Evolutionary conservation across 1,284 basidiomycete species (phyloP).

Genomic region (Gymnopus androsaceus): DNA sequence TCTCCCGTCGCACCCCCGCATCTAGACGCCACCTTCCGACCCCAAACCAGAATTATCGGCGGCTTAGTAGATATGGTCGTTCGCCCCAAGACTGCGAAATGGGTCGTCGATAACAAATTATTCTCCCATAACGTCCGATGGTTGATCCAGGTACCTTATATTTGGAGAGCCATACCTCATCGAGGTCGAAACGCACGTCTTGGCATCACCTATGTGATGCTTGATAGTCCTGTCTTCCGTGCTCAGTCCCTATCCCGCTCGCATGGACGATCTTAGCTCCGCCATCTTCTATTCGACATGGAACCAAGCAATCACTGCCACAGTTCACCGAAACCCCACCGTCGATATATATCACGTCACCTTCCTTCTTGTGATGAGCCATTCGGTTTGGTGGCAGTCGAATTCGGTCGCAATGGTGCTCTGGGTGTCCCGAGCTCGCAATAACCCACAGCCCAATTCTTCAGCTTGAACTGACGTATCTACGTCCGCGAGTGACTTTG

Average conservation of each 20-base stretch:
- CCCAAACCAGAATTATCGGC: too few species aligned
- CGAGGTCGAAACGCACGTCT: slow-evolving; percentile 86
- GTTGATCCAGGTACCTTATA: too few species aligned
- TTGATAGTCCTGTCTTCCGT: slow-evolving; percentile 93
- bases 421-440: too few species aligned
- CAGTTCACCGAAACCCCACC: slow-evolving; percentile 79
- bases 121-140: too few species aligned
- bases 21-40: too few species aligned
- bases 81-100: too few species aligned
- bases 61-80: too few species aligned
- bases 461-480: too few species aligned
- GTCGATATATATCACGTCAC: slow-evolving; percentile 90
- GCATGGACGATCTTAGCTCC: slow-evolving; percentile 93
- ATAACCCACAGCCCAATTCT: too few species aligned
- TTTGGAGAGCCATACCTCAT: slow-evolving; percentile 94
- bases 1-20: too few species aligned
- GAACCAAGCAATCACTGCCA: slow-evolving; percentile 93
- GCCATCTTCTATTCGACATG: slow-evolving; percentile 97
- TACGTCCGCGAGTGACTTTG: too few species aligned
- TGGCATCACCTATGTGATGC: slow-evolving; percentile 90
- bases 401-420: slow-evolving; percentile 93
- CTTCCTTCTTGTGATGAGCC: slow-evolving; percentile 95
- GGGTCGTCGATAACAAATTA: too few species aligned
- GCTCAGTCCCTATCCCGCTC: slow-evolving; percentile 91
- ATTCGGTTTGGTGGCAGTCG: slow-evolving; percentile 92